Percentiles rank a stretch among this genome's conserved stretches.
Conservation (phyloP, 805 yeast species). For the Ogataea angusta region DNA sequence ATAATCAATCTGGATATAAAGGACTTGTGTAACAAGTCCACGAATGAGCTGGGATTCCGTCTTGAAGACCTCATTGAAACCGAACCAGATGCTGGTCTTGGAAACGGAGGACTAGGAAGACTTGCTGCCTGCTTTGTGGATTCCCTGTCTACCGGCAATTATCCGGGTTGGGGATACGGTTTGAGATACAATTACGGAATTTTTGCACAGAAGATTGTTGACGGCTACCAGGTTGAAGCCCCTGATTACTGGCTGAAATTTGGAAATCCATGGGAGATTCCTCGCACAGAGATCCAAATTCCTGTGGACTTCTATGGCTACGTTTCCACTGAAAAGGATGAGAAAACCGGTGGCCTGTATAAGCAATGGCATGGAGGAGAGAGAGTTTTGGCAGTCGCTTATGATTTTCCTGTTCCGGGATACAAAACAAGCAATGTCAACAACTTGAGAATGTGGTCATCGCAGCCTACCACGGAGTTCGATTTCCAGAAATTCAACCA, state of each 20-base stretch:
- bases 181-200: constrained; percentile 91
- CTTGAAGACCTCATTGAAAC: constrained; percentile 80
- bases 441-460: constrained; percentile 86
- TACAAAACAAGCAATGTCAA: constrained; percentile 78
- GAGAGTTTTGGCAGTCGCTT: constrained; percentile 83
- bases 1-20: constrained; percentile 75
- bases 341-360: constrained; percentile 50
- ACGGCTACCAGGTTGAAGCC: constrained; percentile 91
- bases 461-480: constrained; percentile 85
- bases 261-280: constrained; percentile 92
- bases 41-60: constrained; percentile 77
- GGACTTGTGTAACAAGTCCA: constrained; percentile 51
- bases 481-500: constrained; percentile 87
- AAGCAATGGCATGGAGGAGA: constrained; percentile 87
- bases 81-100: constrained; percentile 93
- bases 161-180: constrained; percentile 97
- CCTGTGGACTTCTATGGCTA: constrained; percentile 90
- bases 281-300: constrained; percentile 78
- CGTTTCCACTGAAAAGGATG: constrained; percentile 54
- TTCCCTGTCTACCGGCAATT: constrained; percentile 78
- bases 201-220: constrained; percentile 81
- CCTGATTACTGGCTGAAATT: constrained; percentile 93
- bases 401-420: constrained; percentile 92
- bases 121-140: constrained; percentile 93
- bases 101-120: constrained; percentile 94